Conservation (phyloP, 2,329 filamentous ascomycete genomes). For the Stylonectria norvegica region DNA sequence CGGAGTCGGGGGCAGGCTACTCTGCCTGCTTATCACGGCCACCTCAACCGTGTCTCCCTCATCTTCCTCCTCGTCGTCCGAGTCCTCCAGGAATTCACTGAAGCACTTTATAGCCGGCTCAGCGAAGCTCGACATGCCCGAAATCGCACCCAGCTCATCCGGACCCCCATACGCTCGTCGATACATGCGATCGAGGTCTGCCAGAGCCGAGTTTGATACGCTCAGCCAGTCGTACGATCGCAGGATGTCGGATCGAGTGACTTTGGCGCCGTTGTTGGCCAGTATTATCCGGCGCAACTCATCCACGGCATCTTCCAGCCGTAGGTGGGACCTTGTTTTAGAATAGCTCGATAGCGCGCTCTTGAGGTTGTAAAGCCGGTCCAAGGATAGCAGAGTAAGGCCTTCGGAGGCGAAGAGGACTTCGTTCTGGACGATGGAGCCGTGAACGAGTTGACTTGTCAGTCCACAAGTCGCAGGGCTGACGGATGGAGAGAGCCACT, state of each 20-base stretch:
- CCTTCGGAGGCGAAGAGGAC: slow-evolving; percentile 58
- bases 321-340: slow-evolving; percentile 39
- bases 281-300: slow-evolving; percentile 59
- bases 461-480: slow-evolving; percentile 43
- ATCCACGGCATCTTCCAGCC: slow-evolving; percentile 60
- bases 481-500: slow-evolving; percentile 44
- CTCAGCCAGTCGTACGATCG: slow-evolving; percentile 57
- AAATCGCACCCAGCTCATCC: slow-evolving; percentile 45
- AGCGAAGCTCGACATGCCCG: slow-evolving; percentile 28
- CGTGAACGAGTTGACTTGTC: slow-evolving; percentile 50
- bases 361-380: slow-evolving; percentile 64
- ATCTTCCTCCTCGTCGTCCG: slow-evolving; percentile 19
- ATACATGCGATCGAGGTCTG: slow-evolving; percentile 56
- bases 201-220: slow-evolving; percentile 47
- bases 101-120: slow-evolving; percentile 23
- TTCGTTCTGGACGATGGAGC: slow-evolving; percentile 58
- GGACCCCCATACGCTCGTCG: slow-evolving; percentile 52
- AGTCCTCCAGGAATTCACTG: slow-evolving; percentile 21
- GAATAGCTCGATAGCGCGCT: slow-evolving; percentile 56
- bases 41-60: slow-evolving; percentile 15
- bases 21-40: slow-evolving; percentile 23
- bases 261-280: slow-evolving; percentile 46
- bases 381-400: slow-evolving; percentile 57
- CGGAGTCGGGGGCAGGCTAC: background rate
- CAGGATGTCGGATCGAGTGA: slow-evolving; percentile 50